phyloP scores from a whole-genome alignment of 345 rosid species.

The Theobroma cacao region DNA sequence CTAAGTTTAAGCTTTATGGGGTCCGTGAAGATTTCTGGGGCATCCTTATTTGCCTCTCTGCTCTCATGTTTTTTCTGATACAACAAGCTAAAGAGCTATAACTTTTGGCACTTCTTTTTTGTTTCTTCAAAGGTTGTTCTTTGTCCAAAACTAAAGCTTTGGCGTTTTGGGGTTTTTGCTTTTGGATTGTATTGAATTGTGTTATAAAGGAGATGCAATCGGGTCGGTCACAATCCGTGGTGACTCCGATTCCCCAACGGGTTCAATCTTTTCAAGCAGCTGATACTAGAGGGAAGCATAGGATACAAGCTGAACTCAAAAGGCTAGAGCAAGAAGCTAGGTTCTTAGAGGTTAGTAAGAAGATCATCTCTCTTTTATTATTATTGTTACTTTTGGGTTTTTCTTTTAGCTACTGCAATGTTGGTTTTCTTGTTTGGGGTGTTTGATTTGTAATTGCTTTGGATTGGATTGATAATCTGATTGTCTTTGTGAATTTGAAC shows the following conservation, averaged over 20 bases:
- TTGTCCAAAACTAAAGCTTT: neutral
- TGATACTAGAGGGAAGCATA: conserved; percentile 16
- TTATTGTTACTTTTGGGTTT: neutral
- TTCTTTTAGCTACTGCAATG: neutral
- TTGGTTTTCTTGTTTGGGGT: conserved; percentile 4
- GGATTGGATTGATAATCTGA: neutral
- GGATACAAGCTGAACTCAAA: conserved; percentile 21
- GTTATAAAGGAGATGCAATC: conserved; percentile 9
- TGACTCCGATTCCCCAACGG: conserved; percentile 7
- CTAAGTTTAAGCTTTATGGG: conserved; percentile 13
- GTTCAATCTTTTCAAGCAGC: conserved; percentile 6
- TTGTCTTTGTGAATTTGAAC: neutral
- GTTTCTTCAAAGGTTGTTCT: neutral
- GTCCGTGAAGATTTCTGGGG: conserved; percentile 17
- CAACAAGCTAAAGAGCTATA: neutral
- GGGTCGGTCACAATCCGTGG: conserved; percentile 7
- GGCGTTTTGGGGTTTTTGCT: neutral
- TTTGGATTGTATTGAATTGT: conserved; percentile 2
- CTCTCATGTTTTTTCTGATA: conserved; percentile 1
- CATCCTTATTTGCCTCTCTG: conserved; percentile 7
- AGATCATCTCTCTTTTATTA: neutral
- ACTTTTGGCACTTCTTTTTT: conserved; percentile 8
- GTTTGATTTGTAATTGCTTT: neutral
- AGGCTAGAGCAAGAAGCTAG: conserved; percentile 19
- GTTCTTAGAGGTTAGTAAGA: conserved; percentile 13